phyloP scores from a whole-genome alignment of 1,284 basidiomycete species.

The Cutaneotrichosporon curvatum region DNA sequence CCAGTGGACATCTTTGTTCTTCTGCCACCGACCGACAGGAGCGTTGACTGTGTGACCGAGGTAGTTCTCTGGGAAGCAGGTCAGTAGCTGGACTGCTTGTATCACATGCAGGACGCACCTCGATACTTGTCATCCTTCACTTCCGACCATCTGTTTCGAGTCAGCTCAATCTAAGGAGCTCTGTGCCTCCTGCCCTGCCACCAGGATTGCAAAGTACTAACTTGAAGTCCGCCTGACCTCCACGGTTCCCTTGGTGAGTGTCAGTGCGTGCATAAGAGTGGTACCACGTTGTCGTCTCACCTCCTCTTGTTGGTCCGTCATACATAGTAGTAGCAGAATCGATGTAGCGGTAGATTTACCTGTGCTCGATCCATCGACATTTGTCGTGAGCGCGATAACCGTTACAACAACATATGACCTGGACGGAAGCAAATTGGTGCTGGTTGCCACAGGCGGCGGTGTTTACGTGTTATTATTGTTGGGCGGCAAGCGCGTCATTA shows the following conservation, averaged over 20 bases:
- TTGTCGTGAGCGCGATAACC: too few species aligned
- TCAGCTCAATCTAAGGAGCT: too few species aligned
- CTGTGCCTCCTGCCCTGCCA: too few species aligned
- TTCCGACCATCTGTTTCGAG: constrained; percentile 64
- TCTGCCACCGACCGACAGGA: constrained; percentile 87
- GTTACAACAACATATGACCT: too few species aligned
- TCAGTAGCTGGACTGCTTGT: background rate
- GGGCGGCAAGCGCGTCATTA: too few species aligned
- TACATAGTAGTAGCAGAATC: constrained; percentile 24
- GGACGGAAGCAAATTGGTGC: too few species aligned
- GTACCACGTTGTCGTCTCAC: constrained; percentile 15
- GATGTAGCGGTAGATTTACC: background rate
- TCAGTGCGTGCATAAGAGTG: background rate
- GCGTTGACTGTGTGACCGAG: constrained; percentile 87
- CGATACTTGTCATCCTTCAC: constrained; percentile 84
- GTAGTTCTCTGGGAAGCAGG: constrained; percentile 60
- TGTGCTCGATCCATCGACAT: too few species aligned
- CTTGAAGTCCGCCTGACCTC: constrained; percentile 74
- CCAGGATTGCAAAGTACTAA: background rate
- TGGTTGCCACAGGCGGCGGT: too few species aligned
- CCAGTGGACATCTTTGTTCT: constrained; percentile 91
- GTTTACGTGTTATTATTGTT: too few species aligned
- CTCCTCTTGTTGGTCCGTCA: constrained; percentile 41
- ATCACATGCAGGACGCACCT: constrained; percentile 52
- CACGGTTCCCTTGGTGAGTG: constrained; percentile 58